phyloP scores from a whole-genome alignment of 768 basidiomycete species.

The Mycena polygramma region DNA sequence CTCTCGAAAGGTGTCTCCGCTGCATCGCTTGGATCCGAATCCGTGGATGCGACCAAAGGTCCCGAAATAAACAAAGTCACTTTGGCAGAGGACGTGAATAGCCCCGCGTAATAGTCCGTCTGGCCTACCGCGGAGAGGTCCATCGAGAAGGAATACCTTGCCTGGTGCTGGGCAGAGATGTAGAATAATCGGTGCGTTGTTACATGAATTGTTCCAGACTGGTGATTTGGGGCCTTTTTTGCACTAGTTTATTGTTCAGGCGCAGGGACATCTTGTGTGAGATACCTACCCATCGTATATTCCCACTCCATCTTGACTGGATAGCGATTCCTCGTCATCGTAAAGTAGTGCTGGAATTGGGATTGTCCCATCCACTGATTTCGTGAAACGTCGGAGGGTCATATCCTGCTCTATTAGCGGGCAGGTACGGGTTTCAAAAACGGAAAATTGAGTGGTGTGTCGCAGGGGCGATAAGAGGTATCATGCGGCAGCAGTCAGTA shows the following conservation, averaged over 20 bases:
- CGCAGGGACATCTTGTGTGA: slow-evolving; percentile 25
- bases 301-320: slow-evolving; percentile 84
- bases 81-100: slow-evolving; percentile 92
- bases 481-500: not conserved
- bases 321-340: slow-evolving; percentile 81
- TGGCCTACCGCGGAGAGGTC: slow-evolving; percentile 74
- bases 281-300: slow-evolving; percentile 89
- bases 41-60: slow-evolving; percentile 39
- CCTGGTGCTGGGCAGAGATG: slow-evolving; percentile 66
- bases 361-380: slow-evolving; percentile 78
- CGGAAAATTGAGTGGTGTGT: not conserved
- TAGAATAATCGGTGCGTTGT: slow-evolving; percentile 92
- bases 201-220: slow-evolving; percentile 77
- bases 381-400: slow-evolving; percentile 69
- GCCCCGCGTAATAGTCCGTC: slow-evolving; percentile 91
- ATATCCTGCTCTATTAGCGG: slow-evolving; percentile 45
- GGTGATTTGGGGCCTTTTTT: slow-evolving; percentile 87
- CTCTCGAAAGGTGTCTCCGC: slow-evolving; percentile 57
- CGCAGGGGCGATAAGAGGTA: not conserved
- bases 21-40: slow-evolving; percentile 41
- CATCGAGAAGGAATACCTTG: slow-evolving; percentile 74
- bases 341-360: slow-evolving; percentile 84
- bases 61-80: slow-evolving; percentile 78
- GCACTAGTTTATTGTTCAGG: slow-evolving; percentile 52
- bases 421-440: not conserved